phyloP scores from a whole-genome alignment of 2,329 filamentous ascomycete genomes.

The Teratosphaeria destructans region DNA sequence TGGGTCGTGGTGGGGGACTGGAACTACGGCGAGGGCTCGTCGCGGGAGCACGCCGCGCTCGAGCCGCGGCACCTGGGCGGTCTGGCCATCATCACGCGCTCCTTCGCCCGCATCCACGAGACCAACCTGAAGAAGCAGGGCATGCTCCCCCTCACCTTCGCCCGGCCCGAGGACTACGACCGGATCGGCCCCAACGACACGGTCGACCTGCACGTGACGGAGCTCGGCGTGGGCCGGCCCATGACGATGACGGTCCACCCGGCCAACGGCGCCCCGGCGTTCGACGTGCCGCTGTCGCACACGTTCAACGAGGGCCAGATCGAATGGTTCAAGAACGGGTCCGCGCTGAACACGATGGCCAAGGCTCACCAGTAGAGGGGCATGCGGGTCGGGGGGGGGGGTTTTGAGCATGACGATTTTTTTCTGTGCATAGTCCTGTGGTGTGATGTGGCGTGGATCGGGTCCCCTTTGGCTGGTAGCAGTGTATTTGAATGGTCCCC shows the following conservation, averaged over 20 bases:
- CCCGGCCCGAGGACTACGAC: slow-evolving; percentile 92
- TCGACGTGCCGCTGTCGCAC: slow-evolving; percentile 76
- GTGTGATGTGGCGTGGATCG: background rate
- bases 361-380: slow-evolving; percentile 38
- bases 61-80: slow-evolving; percentile 96
- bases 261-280: slow-evolving; percentile 63
- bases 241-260: slow-evolving; percentile 87
- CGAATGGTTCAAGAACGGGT: slow-evolving; percentile 98
- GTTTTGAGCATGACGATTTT: background rate
- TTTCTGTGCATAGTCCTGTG: background rate
- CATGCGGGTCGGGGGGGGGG: too few relatives aligned
- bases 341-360: slow-evolving; percentile 96
- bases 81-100: slow-evolving; percentile 89
- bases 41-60: slow-evolving; percentile 94
- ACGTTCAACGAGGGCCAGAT: slow-evolving; percentile 98
- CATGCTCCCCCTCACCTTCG: slow-evolving; percentile 96
- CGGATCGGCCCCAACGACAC: slow-evolving; percentile 89
- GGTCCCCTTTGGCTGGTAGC: background rate
- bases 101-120: slow-evolving; percentile 98
- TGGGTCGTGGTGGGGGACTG: slow-evolving; percentile 99
- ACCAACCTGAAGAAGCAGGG: slow-evolving; percentile 99
- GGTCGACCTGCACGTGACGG: slow-evolving; percentile 79
- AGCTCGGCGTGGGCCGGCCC: slow-evolving; percentile 86
- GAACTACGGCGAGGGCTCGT: slow-evolving; percentile 98
- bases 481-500: background rate